Base-by-base conservation (phyloP, 1,139 yeast species). In the Yamadazyma songkhlaensis region DNA sequence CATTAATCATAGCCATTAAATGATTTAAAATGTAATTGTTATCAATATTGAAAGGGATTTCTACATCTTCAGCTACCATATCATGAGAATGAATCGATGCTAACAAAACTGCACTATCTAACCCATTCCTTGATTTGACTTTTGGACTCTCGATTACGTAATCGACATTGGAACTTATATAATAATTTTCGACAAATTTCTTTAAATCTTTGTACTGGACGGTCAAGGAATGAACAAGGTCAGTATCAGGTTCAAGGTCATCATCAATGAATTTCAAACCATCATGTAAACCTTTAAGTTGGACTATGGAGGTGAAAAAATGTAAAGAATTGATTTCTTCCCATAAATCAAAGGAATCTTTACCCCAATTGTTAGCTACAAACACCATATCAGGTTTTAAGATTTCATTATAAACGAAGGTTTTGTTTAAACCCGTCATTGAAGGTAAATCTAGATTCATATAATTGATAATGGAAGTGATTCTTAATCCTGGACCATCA, bases 401-500 rank as follows among this genome's bases (percentile, higher is more conserved):
- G 8, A 87, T 65, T 25, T 75, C 63, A 9, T 64, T 47, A 53
- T 76, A 84, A 28, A 84, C 57, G 36, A 55, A 60, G 14, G 63
- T 47, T 6, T 45, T 44, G 36, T 60, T 53, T 28, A 48, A 42
- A 10, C 37, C 39, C 9, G 50, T 47, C 8, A 35, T 9, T 6
- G 29, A 42, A 3, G 37, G 13, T 27, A 44, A 38, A 4, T 41
- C 31, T 23, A 48, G 34, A 21, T 35, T 35, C 34, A 87, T 53
- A 55, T 78, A 87, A 44, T 77, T 75, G 34, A 77, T 59, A 23
- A 84, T 71, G 1, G 96, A 72, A 36, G 82, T 71, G 3, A 81
- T 73, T 47, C 97, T 72, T 41, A 90, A 68, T 0, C 95, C 94
- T 0, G 97, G 97, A 0, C 97, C 97, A 58, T 92, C 98, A 44